Evolutionary conservation across 192 early-diverging fungal genomes (phyloP).

Genomic region (Backusella sp.): DNA sequence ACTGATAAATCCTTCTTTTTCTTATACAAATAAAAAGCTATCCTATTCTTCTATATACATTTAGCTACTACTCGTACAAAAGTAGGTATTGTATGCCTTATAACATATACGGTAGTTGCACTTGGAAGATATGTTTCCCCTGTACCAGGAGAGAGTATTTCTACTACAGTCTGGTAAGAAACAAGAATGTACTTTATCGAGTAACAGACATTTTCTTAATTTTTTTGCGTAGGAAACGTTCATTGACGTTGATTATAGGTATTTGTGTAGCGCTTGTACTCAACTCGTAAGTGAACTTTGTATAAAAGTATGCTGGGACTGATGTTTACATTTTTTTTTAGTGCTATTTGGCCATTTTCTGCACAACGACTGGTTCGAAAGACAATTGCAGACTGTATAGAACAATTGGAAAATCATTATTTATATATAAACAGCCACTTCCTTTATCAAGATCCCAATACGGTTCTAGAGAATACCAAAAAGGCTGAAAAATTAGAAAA

Average conservation of each 20-base stretch:
- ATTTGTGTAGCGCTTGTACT: conserved; percentile 54
- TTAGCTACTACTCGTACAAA: conserved; percentile 31
- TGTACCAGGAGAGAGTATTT: conserved; percentile 23
- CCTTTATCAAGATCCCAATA: conserved; percentile 48
- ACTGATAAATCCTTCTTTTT: not conserved
- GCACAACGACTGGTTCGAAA: conserved; percentile 67
- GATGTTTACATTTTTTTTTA: not conserved
- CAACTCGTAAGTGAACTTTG: conserved; percentile 26
- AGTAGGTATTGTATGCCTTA: conserved; percentile 30
- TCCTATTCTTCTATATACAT: conserved; percentile 34
- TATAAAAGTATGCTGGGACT: not conserved
- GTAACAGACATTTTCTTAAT: not conserved
- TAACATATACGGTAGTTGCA: conserved; percentile 29
- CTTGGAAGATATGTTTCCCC: conserved; percentile 21
- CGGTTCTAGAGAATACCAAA: conserved; percentile 15
- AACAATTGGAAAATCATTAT: conserved; percentile 57
- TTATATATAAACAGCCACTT: conserved; percentile 64
- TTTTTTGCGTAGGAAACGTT: conserved; percentile 36
- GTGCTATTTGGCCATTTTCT: conserved; percentile 70
- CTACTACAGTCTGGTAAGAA: conserved; percentile 28
- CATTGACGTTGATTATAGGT: conserved; percentile 55
- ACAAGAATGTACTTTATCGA: not conserved
- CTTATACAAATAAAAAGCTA: conserved; percentile 9
- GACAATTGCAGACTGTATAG: conserved; percentile 37
- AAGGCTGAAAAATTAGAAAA: conserved; percentile 23